These are phyloP conservation scores for Spathaspora girioi DNA, from an alignment of 805 yeast species.

Conservation along the genomic window DNA sequence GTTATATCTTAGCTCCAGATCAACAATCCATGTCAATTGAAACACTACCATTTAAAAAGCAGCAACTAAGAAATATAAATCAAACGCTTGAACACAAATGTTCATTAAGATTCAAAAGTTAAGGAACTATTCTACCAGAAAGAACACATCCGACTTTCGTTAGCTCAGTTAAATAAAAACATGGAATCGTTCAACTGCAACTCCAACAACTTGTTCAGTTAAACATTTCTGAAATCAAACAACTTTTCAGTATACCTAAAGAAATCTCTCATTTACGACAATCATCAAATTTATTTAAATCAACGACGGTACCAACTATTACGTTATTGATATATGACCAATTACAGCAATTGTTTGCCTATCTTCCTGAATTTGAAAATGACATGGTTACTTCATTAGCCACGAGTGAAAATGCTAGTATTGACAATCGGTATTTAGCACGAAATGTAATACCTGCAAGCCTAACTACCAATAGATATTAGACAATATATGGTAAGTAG, in stretches of 20 bases:
- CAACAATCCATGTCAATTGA: constrained; percentile 5
- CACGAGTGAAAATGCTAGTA: too few relatives aligned
- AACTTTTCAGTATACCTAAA: constrained; percentile 7
- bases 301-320: background rate
- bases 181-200: constrained; percentile 9
- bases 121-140: background rate
- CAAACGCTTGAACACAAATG: background rate
- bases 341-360: constrained; percentile 5
- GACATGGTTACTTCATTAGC: too few relatives aligned
- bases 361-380: too few relatives aligned
- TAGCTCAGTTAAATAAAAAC: constrained; percentile 11
- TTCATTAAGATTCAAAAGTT: constrained; percentile 1
- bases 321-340: constrained; percentile 6
- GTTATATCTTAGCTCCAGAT: too few relatives aligned
- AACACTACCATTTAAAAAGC: background rate
- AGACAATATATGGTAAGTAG: too few relatives aligned
- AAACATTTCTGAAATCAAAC: constrained; percentile 1
- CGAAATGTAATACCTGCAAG: too few relatives aligned
- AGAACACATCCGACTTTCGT: constrained; percentile 3
- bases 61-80: background rate
- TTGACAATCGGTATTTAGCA: too few relatives aligned
- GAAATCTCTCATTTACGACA: constrained; percentile 7
- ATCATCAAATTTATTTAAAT: constrained; percentile 3
- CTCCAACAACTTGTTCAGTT: constrained; percentile 12
- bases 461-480: too few relatives aligned